Evolutionary conservation across 1,284 basidiomycete genomes (phyloP).

Genomic region (Termitomyces sp.): DNA sequence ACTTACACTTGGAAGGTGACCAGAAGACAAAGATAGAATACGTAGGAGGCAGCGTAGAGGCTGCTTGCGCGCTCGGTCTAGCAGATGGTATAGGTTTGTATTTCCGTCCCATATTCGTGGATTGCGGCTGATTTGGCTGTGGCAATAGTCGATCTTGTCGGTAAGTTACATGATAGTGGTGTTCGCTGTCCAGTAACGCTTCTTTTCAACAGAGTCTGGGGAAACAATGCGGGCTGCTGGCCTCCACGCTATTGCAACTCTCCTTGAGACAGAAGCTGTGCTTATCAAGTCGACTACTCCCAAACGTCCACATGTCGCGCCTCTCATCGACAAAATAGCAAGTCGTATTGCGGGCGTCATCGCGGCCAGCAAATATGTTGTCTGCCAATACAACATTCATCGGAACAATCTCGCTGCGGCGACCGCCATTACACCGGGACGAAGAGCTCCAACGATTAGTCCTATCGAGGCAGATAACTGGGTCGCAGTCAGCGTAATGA

Average conservation of each 20-base stretch:
- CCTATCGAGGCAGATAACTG: slow-evolving; percentile 81
- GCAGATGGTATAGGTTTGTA: slow-evolving; percentile 93
- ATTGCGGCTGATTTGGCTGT: slow-evolving; percentile 10
- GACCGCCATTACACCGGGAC: slow-evolving; percentile 79
- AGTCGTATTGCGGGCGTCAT: slow-evolving; percentile 91
- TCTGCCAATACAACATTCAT: slow-evolving; percentile 90
- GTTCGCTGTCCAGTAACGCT: not conserved
- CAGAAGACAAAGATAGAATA: slow-evolving; percentile 84
- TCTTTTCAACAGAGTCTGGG: slow-evolving; percentile 73
- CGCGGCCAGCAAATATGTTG: slow-evolving; percentile 83
- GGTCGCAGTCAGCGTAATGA: slow-evolving; percentile 93
- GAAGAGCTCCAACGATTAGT: slow-evolving; percentile 87
- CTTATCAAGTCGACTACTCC: slow-evolving; percentile 80
- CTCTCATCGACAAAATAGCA: slow-evolving; percentile 80
- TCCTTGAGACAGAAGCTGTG: slow-evolving; percentile 89
- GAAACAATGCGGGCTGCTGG: slow-evolving; percentile 99
- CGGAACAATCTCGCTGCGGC: slow-evolving; percentile 62
- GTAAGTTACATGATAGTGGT: slow-evolving; percentile 39
- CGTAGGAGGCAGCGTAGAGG: slow-evolving; percentile 96
- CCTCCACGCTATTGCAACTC: slow-evolving; percentile 86
- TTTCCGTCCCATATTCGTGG: not conserved
- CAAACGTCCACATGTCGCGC: slow-evolving; percentile 62
- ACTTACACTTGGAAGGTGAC: slow-evolving; percentile 43
- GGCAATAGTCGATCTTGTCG: slow-evolving; percentile 79
- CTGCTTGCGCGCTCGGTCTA: slow-evolving; percentile 93